Conservation (phyloP, 805 yeast genomes). For the Candida morakotiae region DNA sequence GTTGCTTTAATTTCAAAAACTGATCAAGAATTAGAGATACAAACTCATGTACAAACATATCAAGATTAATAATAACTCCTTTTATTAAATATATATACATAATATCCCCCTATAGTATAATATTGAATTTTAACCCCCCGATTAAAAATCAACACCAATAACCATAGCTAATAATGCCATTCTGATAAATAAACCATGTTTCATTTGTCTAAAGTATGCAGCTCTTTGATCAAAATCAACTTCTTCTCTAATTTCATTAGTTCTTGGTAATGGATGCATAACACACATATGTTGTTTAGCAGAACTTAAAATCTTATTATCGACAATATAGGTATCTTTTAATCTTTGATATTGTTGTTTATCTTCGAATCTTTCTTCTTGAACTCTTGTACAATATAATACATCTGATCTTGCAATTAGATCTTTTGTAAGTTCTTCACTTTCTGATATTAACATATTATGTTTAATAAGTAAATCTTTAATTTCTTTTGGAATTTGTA, state of each 20-base stretch:
- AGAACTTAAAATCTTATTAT: constrained; percentile 81
- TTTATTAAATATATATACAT: neutral
- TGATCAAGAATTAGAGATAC: neutral
- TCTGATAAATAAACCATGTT: constrained; percentile 95
- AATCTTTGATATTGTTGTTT: constrained; percentile 76
- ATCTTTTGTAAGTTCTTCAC: constrained; percentile 74
- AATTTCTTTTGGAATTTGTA: constrained; percentile 74
- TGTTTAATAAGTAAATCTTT: constrained; percentile 59
- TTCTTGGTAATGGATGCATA: constrained; percentile 98
- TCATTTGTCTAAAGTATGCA: constrained; percentile 99
- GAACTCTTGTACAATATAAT: constrained; percentile 95
- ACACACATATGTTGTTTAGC: constrained; percentile 99
- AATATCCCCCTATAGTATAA: neutral
- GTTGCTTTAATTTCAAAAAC: constrained; percentile 3
- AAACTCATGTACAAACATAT: neutral
- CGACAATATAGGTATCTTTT: constrained; percentile 88
- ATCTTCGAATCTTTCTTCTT: constrained; percentile 88
- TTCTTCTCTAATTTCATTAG: constrained; percentile 93
- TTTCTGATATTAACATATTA: constrained; percentile 71
- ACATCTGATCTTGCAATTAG: constrained; percentile 90
- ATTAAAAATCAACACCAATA: constrained; percentile 82
- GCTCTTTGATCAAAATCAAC: constrained; percentile 99
- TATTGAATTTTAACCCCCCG: constrained; percentile 5
- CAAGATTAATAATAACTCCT: neutral
- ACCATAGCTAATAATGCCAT: constrained; percentile 99